Evolutionary conservation across 768 basidiomycete genomes (phyloP), one percentile per base, ranked within the genome.

Genomic region (Lepiota venenata): DNA sequence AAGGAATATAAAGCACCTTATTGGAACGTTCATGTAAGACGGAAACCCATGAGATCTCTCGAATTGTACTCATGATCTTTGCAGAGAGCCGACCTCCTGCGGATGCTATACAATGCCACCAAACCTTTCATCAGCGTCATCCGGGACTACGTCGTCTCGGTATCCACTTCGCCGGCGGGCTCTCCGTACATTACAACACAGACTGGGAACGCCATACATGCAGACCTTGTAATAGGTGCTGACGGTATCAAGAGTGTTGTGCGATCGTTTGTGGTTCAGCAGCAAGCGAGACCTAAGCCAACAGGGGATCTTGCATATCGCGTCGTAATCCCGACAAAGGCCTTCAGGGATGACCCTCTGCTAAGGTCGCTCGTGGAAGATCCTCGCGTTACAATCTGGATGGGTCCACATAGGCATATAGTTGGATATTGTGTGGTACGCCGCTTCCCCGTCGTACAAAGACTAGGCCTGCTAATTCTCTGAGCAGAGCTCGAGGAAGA

Each of bases 261-360:
- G 0, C 76, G 77, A 1, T 63, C 78, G 58, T 68, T 76, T 45
- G 73, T 80, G 22, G 75, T 83, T 8, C 74, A 80, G 0, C 74
- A 74, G 0, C 67, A 69, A 0, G 74, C 77, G 40, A 71, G 71
- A 35, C 71, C 78, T 0, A 74, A 74, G 0, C 73, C 81, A 3
- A 86, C 86, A 0, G 86, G 84, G 0, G 83, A 87, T 59, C 79
- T 81, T 0, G 85, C 82, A 0, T 87, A 84, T 60, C 75, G 85
- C 47, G 79, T 81, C 4, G 69, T 77, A 25, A 69, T 87, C 35
- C 70, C 78, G 2, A 71, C 81, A 0, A 56, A 68, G 62, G 36
- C 69, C 1, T 68, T 86, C 63, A 54, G 81, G 10, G 60, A 63
- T 8, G 81, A 87, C 56, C 80, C 80, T 0, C 80, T 81, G 5